A percentile compares a stretch with the other conserved stretches of the same genome.
phyloP scores from a whole-genome alignment of 768 basidiomycete species.

The Naganishia kalamii region DNA sequence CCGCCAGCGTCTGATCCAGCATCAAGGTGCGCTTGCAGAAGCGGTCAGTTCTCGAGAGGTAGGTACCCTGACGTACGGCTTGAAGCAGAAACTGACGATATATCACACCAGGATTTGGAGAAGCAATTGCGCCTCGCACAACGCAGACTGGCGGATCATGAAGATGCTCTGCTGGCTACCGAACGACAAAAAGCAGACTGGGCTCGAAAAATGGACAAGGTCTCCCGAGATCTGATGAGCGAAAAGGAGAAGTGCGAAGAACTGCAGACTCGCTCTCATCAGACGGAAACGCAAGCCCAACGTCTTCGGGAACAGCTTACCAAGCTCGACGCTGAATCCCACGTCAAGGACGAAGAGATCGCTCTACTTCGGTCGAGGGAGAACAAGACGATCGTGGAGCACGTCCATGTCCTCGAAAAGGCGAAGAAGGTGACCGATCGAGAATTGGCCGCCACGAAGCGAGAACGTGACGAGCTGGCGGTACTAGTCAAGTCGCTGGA shows the following conservation, averaged over 20 bases:
- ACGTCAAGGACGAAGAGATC: conserved; percentile 77
- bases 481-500: conserved; percentile 79
- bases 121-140: conserved; percentile 67
- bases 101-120: conserved; percentile 58
- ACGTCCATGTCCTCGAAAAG: conserved; percentile 90
- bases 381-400: conserved; percentile 98
- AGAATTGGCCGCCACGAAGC: conserved; percentile 73
- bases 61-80: conserved; percentile 27
- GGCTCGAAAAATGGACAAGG: conserved; percentile 64
- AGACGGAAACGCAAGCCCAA: conserved; percentile 56
- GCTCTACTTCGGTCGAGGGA: conserved; percentile 70
- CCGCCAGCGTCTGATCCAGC: conserved; percentile 26
- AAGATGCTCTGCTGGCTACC: conserved; percentile 76
- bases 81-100: not conserved
- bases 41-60: conserved; percentile 62
- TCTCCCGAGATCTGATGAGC: conserved; percentile 64
- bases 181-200: conserved; percentile 74
- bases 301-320: conserved; percentile 63
- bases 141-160: conserved; percentile 72
- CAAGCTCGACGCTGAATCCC: conserved; percentile 69
- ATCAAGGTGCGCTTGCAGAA: conserved; percentile 26
- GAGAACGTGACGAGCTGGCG: conserved; percentile 66
- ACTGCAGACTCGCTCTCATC: conserved; percentile 61
- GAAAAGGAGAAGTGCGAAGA: conserved; percentile 68
- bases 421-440: conserved; percentile 91